Base-by-base conservation (phyloP, 1,139 yeast genomes). In the Kodamaea sp. region DNA sequence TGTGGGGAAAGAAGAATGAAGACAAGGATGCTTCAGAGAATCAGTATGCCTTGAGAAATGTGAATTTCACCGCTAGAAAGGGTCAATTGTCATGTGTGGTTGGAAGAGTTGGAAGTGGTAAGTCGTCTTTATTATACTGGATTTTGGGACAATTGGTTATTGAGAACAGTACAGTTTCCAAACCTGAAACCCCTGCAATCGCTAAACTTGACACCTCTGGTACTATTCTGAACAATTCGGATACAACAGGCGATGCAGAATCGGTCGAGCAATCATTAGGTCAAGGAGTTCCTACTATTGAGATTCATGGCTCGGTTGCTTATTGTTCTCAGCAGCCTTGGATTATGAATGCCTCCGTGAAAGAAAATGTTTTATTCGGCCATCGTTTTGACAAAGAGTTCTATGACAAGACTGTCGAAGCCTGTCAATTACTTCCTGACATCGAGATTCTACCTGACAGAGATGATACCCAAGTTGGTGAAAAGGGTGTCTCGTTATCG, bases 261-360 rank as follows among this genome's bases (percentile, higher is more conserved):
- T 19, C 16, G 12, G 13, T n/a, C 26, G 8, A 11, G 15, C 13
- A 12, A 24, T 28, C 10, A 18, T 16, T n/a, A 11, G 15, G 12
- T 6, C 31, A 8, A 34, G 29, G 15, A 10, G 8, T 6, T 10
- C 37, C 47, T 8, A 10, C 33, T 4, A 32, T 48, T 10, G n/a
- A 32, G 12, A 24, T 48, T 19, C 45, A 39, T 37, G 69, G 69
- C 2, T 39, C 55, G n/a, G 43, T 57, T 11, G 67, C 69, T 14
- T 63, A 63, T 35, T 63, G 69, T 43, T 50, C 67, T 5, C 69
- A 63, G 22, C 47, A 31, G 30, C 75, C 98, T 1, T 92, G 98
- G 98, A 88, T 92, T 41, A 87, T 88, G 88, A 92, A 92, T 57
- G 96, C 95, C 26, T 72, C 95, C 4, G 88, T 92, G 8, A 85